These are phyloP conservation scores for Euphrasia arctica DNA, from an alignment of 305 asterid species.

Conservation along the genomic window DNA sequence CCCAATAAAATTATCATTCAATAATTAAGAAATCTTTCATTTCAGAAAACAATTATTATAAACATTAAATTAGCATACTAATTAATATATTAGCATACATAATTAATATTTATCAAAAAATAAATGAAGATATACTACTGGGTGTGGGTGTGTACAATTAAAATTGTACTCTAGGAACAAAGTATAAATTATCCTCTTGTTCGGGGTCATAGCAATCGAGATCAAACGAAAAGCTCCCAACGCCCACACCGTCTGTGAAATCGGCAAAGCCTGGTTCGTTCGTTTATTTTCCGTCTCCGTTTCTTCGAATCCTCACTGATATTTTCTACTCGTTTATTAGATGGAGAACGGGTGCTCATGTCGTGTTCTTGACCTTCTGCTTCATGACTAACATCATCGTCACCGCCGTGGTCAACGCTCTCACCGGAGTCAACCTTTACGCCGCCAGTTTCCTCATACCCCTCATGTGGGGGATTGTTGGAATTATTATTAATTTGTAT, in stretches of 20 bases:
- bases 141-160: no score
- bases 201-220: slow-evolving; percentile 92
- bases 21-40: no score
- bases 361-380: slow-evolving; percentile 78
- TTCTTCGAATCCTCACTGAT: not conserved
- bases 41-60: no score
- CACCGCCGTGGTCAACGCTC: slow-evolving; percentile 87
- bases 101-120: no score
- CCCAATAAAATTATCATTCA: no score
- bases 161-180: no score
- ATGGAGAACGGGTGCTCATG: slow-evolving; percentile 92
- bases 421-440: slow-evolving; percentile 78
- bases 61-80: no score
- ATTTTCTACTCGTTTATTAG: slow-evolving; percentile 32
- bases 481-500: no score
- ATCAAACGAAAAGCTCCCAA: slow-evolving; percentile 88
- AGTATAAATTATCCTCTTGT: slow-evolving; percentile 40
- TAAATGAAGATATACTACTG: no score
- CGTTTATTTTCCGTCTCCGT: not conserved
- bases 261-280: slow-evolving; percentile 77
- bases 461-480: no score
- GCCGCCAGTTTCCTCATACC: slow-evolving; percentile 95
- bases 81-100: no score
- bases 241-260: slow-evolving; percentile 91
- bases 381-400: slow-evolving; percentile 84